Conservation (phyloP, 2,329 filamentous ascomycete genomes). For the Colletotrichum orbiculare region DNA sequence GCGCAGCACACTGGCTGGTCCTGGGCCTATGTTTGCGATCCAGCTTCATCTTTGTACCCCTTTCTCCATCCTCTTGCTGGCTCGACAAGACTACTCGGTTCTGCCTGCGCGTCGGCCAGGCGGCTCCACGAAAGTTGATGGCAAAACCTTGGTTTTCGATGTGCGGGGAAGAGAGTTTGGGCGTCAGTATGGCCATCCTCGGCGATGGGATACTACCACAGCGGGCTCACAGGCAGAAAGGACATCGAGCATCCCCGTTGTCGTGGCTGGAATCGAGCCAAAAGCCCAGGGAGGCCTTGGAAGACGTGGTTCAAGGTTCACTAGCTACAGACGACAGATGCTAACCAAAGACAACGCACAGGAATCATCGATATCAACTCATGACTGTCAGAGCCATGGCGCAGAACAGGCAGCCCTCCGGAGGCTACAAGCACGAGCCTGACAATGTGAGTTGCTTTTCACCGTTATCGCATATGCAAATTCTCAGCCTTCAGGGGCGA, state of each 20-base stretch:
- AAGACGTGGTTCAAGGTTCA: constrained; percentile 37
- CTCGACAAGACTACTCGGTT: too few relatives aligned
- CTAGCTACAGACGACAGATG: constrained; percentile 37
- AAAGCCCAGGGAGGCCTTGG: constrained; percentile 12
- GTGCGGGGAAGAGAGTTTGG: constrained; percentile 27
- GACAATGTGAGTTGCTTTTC: constrained; percentile 43
- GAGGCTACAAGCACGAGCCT: constrained; percentile 45
- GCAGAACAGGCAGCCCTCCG: constrained; percentile 39
- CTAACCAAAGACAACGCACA: constrained; percentile 34
- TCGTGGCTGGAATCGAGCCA: constrained; percentile 19
- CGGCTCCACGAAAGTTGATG: constrained; percentile 1
- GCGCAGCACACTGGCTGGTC: constrained; percentile 1
- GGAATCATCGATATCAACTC: constrained; percentile 33
- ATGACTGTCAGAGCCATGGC: constrained; percentile 39
- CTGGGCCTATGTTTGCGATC: not conserved
- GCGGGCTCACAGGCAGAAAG: constrained; percentile 7
- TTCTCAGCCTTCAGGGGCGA: not conserved
- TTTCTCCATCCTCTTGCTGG: too few relatives aligned
- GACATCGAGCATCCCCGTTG: constrained; percentile 36
- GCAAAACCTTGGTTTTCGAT: constrained; percentile 27
- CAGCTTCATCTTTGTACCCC: not conserved
- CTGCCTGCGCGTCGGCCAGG: too few relatives aligned
- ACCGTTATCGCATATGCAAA: constrained; percentile 19
- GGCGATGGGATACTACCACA: constrained; percentile 15
- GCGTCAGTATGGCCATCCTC: constrained; percentile 16